Evolutionary conservation across 2,329 filamentous ascomycete species (phyloP).

Genomic region (Apiospora saccharicola): DNA sequence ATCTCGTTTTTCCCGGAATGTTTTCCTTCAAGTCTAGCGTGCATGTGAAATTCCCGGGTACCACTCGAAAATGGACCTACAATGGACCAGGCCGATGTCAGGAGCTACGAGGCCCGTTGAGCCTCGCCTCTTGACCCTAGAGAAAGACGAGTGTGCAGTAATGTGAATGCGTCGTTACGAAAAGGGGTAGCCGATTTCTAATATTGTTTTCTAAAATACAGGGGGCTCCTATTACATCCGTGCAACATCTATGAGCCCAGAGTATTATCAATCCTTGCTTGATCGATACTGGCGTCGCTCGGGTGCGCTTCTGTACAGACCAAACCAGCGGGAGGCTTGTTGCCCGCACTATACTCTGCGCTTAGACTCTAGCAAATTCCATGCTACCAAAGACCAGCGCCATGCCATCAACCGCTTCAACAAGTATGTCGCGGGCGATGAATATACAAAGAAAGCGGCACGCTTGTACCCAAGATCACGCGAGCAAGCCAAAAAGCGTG

Average conservation of each 20-base stretch:
- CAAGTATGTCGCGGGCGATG: constrained; percentile 71
- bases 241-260: constrained; percentile 65
- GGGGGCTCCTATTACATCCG: constrained; percentile 77
- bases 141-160: constrained; percentile 3
- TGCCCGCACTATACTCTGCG: constrained; percentile 92
- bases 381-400: constrained; percentile 74
- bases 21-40: constrained; percentile 18
- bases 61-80: background rate
- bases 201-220: constrained; percentile 45
- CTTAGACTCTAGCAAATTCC: constrained; percentile 70
- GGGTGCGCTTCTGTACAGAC: constrained; percentile 75
- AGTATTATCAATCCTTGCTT: constrained; percentile 75
- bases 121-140: constrained; percentile 11
- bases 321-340: constrained; percentile 80
- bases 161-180: background rate
- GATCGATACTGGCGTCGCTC: constrained; percentile 82
- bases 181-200: constrained; percentile 8
- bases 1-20: background rate
- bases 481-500: constrained; percentile 68
- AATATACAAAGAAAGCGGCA: constrained; percentile 70
- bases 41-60: background rate
- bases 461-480: constrained; percentile 72
- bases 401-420: constrained; percentile 82
- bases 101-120: background rate
- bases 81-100: background rate